Percentiles rank a stretch among this genome's conserved stretches.
Evolutionary conservation across 805 yeast species (phyloP).

Genomic region (Starmerella kuoi): DNA sequence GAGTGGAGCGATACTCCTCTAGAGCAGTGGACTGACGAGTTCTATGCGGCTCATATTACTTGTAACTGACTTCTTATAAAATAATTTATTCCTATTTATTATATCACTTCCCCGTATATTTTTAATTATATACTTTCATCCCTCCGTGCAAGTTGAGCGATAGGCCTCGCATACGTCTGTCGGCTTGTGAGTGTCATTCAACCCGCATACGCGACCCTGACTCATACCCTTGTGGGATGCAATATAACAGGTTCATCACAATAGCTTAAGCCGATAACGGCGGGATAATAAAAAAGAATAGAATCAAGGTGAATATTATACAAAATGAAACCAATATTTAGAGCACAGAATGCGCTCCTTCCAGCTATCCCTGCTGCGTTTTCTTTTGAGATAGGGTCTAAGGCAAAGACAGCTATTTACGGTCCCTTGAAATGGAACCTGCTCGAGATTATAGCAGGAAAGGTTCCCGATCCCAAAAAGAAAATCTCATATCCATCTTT

Average conservation of each 20-base stretch:
- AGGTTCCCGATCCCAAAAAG: constrained; percentile 41
- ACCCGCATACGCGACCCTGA: too few species aligned
- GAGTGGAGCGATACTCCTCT: not conserved
- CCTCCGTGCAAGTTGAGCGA: too few species aligned
- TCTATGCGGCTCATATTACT: not conserved
- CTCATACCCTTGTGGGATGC: too few species aligned
- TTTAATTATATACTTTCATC: too few species aligned
- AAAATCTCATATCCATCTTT: constrained; percentile 46
- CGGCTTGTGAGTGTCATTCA: too few species aligned
- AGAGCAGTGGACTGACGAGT: not conserved
- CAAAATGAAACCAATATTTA: constrained; percentile 13
- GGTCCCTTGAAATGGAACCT: constrained; percentile 47
- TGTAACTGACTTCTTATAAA: not conserved
- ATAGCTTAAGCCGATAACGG: not conserved
- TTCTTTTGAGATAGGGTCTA: constrained; percentile 30
- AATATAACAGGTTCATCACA: too few species aligned
- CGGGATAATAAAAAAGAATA: too few species aligned
- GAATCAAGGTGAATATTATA: too few species aligned
- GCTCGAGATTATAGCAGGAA: constrained; percentile 45
- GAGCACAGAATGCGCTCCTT: constrained; percentile 15
- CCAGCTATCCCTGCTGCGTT: constrained; percentile 32
- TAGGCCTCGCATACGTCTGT: too few species aligned
- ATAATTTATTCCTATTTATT: too few species aligned
- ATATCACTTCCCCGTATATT: too few species aligned
- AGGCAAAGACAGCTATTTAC: constrained; percentile 43